Evolutionary conservation across 1,284 basidiomycete genomes (phyloP), one percentile per base, ranked within the genome.

Genomic region (Moesziomyces parantarcticus): DNA sequence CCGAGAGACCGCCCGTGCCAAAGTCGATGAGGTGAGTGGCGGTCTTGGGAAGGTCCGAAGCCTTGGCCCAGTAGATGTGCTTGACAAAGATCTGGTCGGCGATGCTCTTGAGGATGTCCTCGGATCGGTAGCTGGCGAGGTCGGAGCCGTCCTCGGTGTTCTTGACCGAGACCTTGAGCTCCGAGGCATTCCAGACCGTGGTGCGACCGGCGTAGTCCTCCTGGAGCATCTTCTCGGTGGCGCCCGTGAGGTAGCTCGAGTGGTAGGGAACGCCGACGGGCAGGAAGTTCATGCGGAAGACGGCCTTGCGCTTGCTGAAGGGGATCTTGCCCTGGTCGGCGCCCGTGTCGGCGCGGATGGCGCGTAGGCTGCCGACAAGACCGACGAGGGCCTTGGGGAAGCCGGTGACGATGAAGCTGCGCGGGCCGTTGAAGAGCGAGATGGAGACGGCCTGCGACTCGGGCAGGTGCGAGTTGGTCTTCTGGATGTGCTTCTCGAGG

Each of bases 211-310:
- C 61, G 50, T 96, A 86, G 85, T 97, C 95, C 88, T 90, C 74
- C 43, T 88, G 84, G 42, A 91, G 85, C 59, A 96, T 85, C 83
- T 90, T 91, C 58, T 93, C 89, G 6, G 93, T 90, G 5, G 90
- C 91, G 41, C 89, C 90, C n/a, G 84, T 81, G 54, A 99, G 87
- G 85, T 97, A 97, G 40, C 87, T 86, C 83, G 92, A 95, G 87
- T 99, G 96, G 86, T 94, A 99, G 1, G 96, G 97, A 0, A 95
- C 95, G 69, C 91, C 92, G 79, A 99, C 92, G 29, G 93, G 92
- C 77, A 99, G 87, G 88, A 99, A 99, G 52, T 96, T 90, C 68
- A 92, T 90, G 54, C 90, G 92, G 85, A 99, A 98, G 16, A 93
- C 92, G 11, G 92, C 91, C 86, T 97, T 96, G 80, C 97, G 89